A percentile compares a stretch with the other conserved stretches of the same genome.
Evolutionary conservation across 1,284 basidiomycete species (phyloP).

Genomic region (Papiliotrema terrestris): DNA sequence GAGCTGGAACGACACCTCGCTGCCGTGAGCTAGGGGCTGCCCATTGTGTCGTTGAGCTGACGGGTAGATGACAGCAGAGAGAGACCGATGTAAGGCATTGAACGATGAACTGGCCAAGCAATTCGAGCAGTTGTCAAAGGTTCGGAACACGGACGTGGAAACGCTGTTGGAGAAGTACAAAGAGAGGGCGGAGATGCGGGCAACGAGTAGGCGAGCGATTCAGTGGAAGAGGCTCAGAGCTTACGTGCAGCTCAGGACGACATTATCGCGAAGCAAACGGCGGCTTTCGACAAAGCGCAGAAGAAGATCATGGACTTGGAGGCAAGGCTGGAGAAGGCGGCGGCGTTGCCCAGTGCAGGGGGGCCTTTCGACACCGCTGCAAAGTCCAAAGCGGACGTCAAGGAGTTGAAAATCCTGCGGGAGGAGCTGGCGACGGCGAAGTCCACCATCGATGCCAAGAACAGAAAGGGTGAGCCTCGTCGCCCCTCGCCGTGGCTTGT

Average conservation of each 20-base stretch:
- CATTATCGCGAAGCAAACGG: conserved; percentile 36
- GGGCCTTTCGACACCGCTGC: conserved; percentile 9
- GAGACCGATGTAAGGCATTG: conserved; percentile 29
- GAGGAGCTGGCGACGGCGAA: conserved; percentile 56
- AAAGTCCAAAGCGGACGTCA: conserved; percentile 28
- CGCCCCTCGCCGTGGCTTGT: too few relatives aligned
- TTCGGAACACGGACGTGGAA: conserved; percentile 31
- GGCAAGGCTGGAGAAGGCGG: conserved; percentile 24
- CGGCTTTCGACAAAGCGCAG: conserved; percentile 36
- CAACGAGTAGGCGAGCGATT: conserved; percentile 30
- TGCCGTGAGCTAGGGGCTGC: not conserved
- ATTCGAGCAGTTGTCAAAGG: conserved; percentile 43
- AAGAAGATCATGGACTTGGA: conserved; percentile 32
- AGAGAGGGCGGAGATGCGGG: conserved; percentile 28
- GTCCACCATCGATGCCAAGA: conserved; percentile 26
- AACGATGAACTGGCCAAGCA: conserved; percentile 41
- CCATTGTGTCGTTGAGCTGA: not conserved
- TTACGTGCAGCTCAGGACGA: conserved; percentile 38
- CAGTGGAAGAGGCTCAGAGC: not conserved
- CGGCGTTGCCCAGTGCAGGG: conserved; percentile 13
- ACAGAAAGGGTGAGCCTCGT: conserved; percentile 40
- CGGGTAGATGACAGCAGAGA: conserved; percentile 26
- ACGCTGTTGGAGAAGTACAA: conserved; percentile 39
- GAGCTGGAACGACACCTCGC: conserved; percentile 1
- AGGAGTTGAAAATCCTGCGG: conserved; percentile 31